Percentiles rank a stretch among this genome's conserved stretches.
Evolutionary conservation across 306 rosid species (phyloP).

Genomic region (Notholithocarpus densiflorus): DNA sequence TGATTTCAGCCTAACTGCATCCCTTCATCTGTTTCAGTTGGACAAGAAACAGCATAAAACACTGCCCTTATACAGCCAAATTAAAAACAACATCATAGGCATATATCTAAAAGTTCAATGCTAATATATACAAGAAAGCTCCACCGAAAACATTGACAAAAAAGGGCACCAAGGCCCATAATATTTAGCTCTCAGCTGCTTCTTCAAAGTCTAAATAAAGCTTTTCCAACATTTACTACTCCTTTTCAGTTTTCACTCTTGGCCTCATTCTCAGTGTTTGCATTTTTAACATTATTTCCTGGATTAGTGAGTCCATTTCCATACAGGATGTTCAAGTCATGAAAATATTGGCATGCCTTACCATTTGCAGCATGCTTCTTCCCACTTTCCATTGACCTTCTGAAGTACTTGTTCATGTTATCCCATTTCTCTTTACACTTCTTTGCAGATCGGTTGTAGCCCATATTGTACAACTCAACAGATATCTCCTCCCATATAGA

Average conservation of each 20-base stretch:
- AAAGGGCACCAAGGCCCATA: too few relatives aligned
- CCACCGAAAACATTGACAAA: neutral
- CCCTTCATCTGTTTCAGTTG: constrained; percentile 5
- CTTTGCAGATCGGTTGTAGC: constrained; percentile 57
- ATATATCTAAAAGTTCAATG: neutral
- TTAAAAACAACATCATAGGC: neutral
- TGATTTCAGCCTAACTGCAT: neutral
- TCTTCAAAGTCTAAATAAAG: neutral
- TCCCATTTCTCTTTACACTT: constrained; percentile 92
- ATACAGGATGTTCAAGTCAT: constrained; percentile 58
- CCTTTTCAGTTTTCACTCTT: constrained; percentile 23
- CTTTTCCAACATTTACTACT: constrained; percentile 5
- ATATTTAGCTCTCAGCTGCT: too few relatives aligned
- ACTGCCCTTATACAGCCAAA: neutral
- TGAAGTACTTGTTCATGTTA: constrained; percentile 79
- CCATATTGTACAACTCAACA: constrained; percentile 46
- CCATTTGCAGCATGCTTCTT: constrained; percentile 45
- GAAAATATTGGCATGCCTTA: constrained; percentile 63
- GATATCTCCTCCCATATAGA: constrained; percentile 84
- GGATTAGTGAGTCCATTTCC: constrained; percentile 42
- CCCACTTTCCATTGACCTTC: constrained; percentile 46
- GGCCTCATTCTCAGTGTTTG: constrained; percentile 22
- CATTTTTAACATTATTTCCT: constrained; percentile 31
- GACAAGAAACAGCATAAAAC: neutral
- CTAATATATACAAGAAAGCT: neutral